Evolutionary conservation across 2,329 filamentous ascomycete genomes (phyloP), one percentile per base, ranked within the genome.

Genomic region (Chrysoporthe austroafricana): DNA sequence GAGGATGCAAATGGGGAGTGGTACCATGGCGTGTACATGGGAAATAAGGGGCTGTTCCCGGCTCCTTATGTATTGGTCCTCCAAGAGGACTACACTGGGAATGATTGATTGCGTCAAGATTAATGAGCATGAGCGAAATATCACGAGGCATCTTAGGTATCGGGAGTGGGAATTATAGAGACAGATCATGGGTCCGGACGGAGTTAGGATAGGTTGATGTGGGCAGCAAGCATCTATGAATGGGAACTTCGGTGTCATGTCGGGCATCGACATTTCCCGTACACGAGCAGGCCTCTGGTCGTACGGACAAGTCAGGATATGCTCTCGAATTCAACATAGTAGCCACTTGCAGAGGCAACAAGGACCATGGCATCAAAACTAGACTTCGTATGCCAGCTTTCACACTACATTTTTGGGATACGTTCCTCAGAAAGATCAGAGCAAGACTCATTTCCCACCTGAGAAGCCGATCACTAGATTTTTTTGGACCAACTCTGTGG

Each of bases 1-100:
- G 91, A 95, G 76, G 91, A 96, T 77, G 88, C 96, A 60, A 97
- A 97, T 76, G 92, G 90, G 21, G 94, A 97, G 77, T 98, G 94
- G 94, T 94, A 86, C 74, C 91, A 90, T 80, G 95, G 95, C 0
- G 88, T 89, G 39, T 97, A 97, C 82, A 94, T 93, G 80, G 94
- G 93, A 0, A 82, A 80, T 34, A 89, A 88, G 73, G 94, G 93
- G 0, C 74, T 97, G 71, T 96, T 97, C 75, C 94, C 94, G 4
- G 89, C 90, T 7, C 86, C 88, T 8, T 95, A 95, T 83, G 91
- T 94, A 36, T 82, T 81, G 71, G 74, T 88, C 39, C 70, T 86
- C 57, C 72, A 72, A 42, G 60, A 52, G 67, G 44, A 6, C 18
- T 2, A 32, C 11, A 39, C 32, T 9, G 26, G 26, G 43, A 54